Evolutionary conservation across 2,329 filamentous ascomycete genomes (phyloP), one percentile per base, ranked within the genome.

Genomic region (Thielaviopsis euricoi): DNA sequence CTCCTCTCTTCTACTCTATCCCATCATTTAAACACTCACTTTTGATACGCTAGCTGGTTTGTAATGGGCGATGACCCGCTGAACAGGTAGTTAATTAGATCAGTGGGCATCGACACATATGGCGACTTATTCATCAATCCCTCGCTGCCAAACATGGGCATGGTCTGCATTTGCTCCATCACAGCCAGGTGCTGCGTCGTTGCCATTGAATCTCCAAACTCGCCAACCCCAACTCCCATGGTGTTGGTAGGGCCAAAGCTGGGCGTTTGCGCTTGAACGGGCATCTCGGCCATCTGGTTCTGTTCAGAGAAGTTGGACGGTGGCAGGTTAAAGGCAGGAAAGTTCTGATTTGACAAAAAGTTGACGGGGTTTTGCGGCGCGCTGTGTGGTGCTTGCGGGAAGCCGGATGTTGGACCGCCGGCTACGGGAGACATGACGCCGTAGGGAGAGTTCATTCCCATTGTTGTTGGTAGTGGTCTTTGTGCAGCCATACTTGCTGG

Each of bases 131-230:
- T 90, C 48, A 80, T 65, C 61, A 88, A 83, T 19, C 81, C 85
- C 64, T 95, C 89, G 25, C 80, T 83, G 17, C 89, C 89, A 69
- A 96, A 96, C 25, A 96, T 85, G 0, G 91, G 89, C 64, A 94
- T 87, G 4, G 86, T 82, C 58, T 77, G 70, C 76, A 84, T 82
- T 61, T 82, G 78, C 63, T 83, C 79, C 19, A 83, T 65, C 57
- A 81, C 70, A 70, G 82, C 76, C 74, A 83, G 74, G 61, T 83
- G 80, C 40, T 71, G 71, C 1, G 37, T 17, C 5, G 21, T 50
- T 25, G 50, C 40, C 15, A 60, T 37, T 13, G 52, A n/a, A 5
- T 58, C 59, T 3, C 52, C 52, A 26, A 58, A 60, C n/a, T 60
- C 59, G 2, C 43, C 53, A 25, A 48, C 19, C 9, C 43, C 43